Percentiles rank a stretch among this genome's conserved stretches.
These are phyloP conservation scores for Calonectria crousiana DNA, from an alignment of 2,329 filamentous ascomycete species.

Conservation along the genomic window DNA sequence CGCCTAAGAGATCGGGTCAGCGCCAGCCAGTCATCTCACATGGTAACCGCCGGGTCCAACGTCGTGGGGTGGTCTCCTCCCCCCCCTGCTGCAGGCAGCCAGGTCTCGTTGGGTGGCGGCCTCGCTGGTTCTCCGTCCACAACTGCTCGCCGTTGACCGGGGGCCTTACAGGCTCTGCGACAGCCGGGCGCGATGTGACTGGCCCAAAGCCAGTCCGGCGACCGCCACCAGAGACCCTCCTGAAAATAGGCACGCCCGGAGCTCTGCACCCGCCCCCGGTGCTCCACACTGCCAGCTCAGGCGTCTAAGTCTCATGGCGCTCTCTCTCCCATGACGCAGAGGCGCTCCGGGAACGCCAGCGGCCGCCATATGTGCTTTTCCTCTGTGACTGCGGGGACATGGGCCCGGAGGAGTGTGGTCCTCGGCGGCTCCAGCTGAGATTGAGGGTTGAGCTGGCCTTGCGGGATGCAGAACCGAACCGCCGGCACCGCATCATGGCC, in stretches of 20 bases:
- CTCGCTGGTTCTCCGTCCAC: neutral
- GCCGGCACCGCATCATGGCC: conserved; percentile 14
- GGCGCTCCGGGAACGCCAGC: neutral
- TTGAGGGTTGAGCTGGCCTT: conserved; percentile 9
- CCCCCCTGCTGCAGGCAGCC: conserved; percentile 5
- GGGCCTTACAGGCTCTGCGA: neutral
- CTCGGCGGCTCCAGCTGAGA: conserved; percentile 19
- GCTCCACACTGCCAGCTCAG: conserved; percentile 5
- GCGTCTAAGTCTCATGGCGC: conserved; percentile 1
- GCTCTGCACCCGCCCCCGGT: neutral
- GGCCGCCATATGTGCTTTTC: conserved; percentile 9
- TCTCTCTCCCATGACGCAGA: conserved; percentile 10
- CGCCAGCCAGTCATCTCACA: conserved; percentile 39
- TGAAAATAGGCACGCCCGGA: conserved; percentile 8
- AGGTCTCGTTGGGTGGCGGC: conserved; percentile 1
- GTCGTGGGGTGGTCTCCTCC: conserved; percentile 20
- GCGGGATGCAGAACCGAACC: conserved; percentile 24
- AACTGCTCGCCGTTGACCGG: neutral
- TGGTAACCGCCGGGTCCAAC: conserved; percentile 41
- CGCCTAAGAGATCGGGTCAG: conserved; percentile 29
- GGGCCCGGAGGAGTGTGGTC: neutral
- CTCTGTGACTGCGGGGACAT: neutral
- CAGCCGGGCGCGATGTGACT: neutral
- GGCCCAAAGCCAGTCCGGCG: neutral
- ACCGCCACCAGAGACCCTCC: neutral